Conservation (phyloP, 1,139 yeast genomes). For the Pichia cactophila region DNA sequence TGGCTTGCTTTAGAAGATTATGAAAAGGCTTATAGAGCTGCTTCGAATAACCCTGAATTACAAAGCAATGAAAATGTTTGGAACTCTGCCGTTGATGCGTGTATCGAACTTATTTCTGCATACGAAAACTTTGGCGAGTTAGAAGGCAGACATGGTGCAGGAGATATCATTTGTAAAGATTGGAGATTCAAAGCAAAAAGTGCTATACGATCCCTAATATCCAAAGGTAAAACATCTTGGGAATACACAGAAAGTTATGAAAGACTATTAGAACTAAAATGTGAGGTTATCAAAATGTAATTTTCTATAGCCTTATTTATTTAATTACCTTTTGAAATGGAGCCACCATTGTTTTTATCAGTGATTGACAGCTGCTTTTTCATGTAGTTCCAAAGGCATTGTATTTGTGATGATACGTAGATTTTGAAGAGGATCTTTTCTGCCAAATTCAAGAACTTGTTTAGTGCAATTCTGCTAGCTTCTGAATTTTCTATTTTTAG, state of each 20-base stretch:
- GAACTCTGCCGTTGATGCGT: conserved; percentile 75
- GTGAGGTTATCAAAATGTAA: conserved; percentile 23
- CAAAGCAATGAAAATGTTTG: conserved; percentile 57
- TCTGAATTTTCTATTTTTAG: conserved; percentile 38
- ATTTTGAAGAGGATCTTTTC: conserved; percentile 9
- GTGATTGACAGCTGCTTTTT: neutral
- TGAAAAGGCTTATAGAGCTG: conserved; percentile 79
- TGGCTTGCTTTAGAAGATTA: conserved; percentile 84
- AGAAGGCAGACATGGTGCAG: conserved; percentile 82
- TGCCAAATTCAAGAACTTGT: conserved; percentile 23
- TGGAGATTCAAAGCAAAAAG: conserved; percentile 84
- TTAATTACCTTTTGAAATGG: neutral
- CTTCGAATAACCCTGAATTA: conserved; percentile 57
- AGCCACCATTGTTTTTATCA: too few relatives aligned
- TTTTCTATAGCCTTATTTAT: neutral
- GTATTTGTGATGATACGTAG: neutral
- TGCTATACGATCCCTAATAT: conserved; percentile 64
- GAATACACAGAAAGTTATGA: conserved; percentile 78
- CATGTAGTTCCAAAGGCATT: neutral
- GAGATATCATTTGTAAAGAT: conserved; percentile 77
- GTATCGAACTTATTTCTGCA: conserved; percentile 76
- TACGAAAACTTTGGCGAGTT: conserved; percentile 80
- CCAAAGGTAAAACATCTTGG: conserved; percentile 76
- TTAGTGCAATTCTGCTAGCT: conserved; percentile 22
- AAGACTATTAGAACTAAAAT: conserved; percentile 48